phyloP scores from a whole-genome alignment of 257 asterid genomes.

The Misopates orontium region DNA sequence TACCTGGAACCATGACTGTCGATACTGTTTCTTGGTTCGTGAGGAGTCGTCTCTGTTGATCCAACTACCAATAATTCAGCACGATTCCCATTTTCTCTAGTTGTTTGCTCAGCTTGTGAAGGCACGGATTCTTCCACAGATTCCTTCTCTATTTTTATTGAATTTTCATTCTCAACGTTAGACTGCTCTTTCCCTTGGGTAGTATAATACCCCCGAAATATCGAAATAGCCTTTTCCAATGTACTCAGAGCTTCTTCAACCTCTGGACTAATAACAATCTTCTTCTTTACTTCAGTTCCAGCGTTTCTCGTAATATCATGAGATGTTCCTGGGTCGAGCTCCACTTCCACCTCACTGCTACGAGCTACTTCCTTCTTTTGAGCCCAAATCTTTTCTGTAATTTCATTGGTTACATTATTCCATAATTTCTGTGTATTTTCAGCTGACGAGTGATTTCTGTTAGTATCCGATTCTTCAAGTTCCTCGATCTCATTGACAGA shows the following conservation, averaged over 20 bases:
- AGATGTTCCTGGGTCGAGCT: conserved; percentile 22
- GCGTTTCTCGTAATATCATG: conserved; percentile 29
- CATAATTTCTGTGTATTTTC: conserved; percentile 19
- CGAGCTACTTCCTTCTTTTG: conserved; percentile 24
- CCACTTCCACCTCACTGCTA: conserved; percentile 37
- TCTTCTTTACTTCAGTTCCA: conserved; percentile 22
- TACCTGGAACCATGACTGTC: conserved; percentile 67
- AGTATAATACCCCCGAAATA: conserved; percentile 42
- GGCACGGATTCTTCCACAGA: conserved; percentile 27
- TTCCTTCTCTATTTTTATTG: conserved; percentile 24
- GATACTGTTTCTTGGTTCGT: conserved; percentile 50
- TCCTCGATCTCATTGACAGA: conserved; percentile 52
- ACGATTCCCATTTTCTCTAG: conserved; percentile 17
- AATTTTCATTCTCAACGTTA: conserved; percentile 9
- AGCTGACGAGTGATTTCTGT: conserved; percentile 25
- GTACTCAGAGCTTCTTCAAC: conserved; percentile 60
- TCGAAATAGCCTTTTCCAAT: conserved; percentile 56
- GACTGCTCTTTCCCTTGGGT: conserved; percentile 26
- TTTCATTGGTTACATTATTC: conserved; percentile 26
- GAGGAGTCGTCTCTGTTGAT: conserved; percentile 30
- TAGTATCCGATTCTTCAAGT: conserved; percentile 42
- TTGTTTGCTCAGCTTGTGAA: conserved; percentile 33
- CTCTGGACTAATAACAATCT: conserved; percentile 37
- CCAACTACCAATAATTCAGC: conserved; percentile 27
- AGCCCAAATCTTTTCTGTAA: conserved; percentile 25